Conservation (phyloP, 2,329 filamentous ascomycete genomes). For the Xenoacremonium recifei region DNA sequence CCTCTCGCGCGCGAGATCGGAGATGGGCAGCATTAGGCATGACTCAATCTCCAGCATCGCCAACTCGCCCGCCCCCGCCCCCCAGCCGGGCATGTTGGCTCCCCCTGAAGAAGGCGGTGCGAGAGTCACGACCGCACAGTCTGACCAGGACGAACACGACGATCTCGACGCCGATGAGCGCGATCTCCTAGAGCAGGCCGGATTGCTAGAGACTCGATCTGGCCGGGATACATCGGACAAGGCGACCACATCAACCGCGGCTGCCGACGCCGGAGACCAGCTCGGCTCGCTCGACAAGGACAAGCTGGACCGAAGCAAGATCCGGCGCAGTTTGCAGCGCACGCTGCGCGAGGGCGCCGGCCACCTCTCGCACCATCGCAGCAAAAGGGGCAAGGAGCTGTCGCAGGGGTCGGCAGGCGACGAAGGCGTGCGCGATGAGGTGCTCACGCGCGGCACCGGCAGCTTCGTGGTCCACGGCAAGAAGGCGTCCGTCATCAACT, state of each 20-base stretch:
- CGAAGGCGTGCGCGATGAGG: slow-evolving; percentile 55
- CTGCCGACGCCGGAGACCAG: slow-evolving; percentile 28
- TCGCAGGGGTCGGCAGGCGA: slow-evolving; percentile 27
- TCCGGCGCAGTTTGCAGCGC: slow-evolving; percentile 83
- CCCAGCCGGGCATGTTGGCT: slow-evolving; percentile 13
- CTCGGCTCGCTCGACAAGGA: slow-evolving; percentile 42
- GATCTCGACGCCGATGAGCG: slow-evolving; percentile 66
- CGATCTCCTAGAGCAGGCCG: slow-evolving; percentile 65
- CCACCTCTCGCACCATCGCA: slow-evolving; percentile 65
- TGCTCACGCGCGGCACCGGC: slow-evolving; percentile 74
- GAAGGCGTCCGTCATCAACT: slow-evolving; percentile 96
- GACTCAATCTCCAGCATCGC: slow-evolving; percentile 32
- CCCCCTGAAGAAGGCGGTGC: slow-evolving; percentile 19
- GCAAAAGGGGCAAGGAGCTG: slow-evolving; percentile 71
- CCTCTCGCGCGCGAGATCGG: slow-evolving; percentile 20
- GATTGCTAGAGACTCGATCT: slow-evolving; percentile 51
- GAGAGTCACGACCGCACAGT: slow-evolving; percentile 14
- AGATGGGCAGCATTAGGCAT: slow-evolving; percentile 23
- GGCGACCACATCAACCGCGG: slow-evolving; percentile 34
- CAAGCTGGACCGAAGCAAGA: slow-evolving; percentile 61
- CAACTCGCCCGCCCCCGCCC: slow-evolving; percentile 24
- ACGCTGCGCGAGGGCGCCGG: slow-evolving; percentile 80
- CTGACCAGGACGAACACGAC: slow-evolving; percentile 27
- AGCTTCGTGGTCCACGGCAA: slow-evolving; percentile 97
- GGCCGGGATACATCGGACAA: slow-evolving; percentile 31